These are phyloP conservation scores for Vicia faba DNA, from an alignment of 306 rosid species.

Conservation along the genomic window DNA sequence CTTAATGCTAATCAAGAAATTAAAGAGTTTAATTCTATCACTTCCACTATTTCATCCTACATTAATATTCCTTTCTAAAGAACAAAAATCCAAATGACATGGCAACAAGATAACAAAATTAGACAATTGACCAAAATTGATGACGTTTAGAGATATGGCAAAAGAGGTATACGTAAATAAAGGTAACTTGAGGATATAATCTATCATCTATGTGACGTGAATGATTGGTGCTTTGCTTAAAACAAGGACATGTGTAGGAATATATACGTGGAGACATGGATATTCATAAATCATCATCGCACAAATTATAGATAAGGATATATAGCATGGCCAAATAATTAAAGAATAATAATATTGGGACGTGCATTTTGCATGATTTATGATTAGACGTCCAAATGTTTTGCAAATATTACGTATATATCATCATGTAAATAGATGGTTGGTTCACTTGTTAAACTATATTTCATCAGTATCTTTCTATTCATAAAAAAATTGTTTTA, in stretches of 20 bases:
- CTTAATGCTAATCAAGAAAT: background rate
- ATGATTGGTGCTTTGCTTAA: background rate
- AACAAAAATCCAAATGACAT: conserved; percentile 9
- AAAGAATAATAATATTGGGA: background rate
- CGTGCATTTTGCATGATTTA: conserved; percentile 36
- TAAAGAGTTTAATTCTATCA: background rate
- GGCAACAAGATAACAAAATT: conserved; percentile 5
- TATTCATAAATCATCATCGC: conserved; percentile 33
- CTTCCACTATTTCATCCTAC: background rate
- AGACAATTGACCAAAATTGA: conserved; percentile 1
- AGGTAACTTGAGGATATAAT: conserved; percentile 21
- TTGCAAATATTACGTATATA: background rate
- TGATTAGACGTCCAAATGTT: conserved; percentile 38
- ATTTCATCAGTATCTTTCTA: no score
- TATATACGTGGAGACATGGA: conserved; percentile 22
- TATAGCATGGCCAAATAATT: conserved; percentile 2
- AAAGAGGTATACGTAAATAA: conserved; percentile 2
- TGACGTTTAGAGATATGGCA: conserved; percentile 25
- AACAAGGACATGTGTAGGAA: background rate
- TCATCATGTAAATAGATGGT: conserved; percentile 10
- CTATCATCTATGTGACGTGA: conserved; percentile 15
- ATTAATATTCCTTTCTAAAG: conserved; percentile 14
- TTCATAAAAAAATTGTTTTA: no score
- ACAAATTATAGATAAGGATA: conserved; percentile 22
- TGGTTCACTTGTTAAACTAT: conserved; percentile 29